Percentiles rank a stretch among this genome's conserved stretches.
Conservation (phyloP, 352 stramenopile genomes). For the Phytophthora palmivora region DNA sequence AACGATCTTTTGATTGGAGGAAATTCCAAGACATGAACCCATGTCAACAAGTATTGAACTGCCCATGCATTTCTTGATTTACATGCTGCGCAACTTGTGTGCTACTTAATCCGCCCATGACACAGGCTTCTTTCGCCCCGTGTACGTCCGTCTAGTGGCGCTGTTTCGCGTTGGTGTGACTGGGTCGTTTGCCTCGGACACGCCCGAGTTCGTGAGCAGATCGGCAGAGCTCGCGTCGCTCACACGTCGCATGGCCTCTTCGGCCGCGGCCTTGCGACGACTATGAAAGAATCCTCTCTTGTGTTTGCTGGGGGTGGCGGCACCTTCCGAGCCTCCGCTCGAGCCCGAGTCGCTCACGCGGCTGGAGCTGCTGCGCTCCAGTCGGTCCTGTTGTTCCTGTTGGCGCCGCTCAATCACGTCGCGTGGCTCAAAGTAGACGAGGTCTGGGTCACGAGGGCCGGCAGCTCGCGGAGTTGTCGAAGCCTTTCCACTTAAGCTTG, state of each 20-base stretch:
- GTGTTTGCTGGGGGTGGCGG: constrained; percentile 37
- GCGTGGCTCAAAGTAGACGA: constrained; percentile 61
- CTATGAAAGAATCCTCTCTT: constrained; percentile 57
- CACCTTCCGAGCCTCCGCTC: constrained; percentile 50
- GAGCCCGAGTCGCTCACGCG: constrained; percentile 61
- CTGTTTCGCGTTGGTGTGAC: constrained; percentile 21
- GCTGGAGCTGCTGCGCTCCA: constrained; percentile 46
- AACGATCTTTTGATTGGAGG: too few relatives aligned
- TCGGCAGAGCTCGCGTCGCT: constrained; percentile 39
- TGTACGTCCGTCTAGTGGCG: constrained; percentile 66
- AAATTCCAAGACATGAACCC: too few relatives aligned
- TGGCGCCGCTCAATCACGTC: constrained; percentile 45
- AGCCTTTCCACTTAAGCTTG: constrained; percentile 1
- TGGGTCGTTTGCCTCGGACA: constrained; percentile 37
- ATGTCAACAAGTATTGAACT: too few relatives aligned
- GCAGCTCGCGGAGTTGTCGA: too few relatives aligned
- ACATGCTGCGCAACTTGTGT: constrained; percentile 27
- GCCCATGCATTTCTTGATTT: constrained; percentile 32
- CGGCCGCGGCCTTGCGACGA: constrained; percentile 42
- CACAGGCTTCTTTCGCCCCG: constrained; percentile 79
- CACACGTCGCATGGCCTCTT: constrained; percentile 44
- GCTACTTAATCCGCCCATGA: constrained; percentile 70
- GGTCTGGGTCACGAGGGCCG: constrained; percentile 25
- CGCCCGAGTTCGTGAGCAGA: constrained; percentile 39
- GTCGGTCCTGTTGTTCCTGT: constrained; percentile 35